Percentiles rank a stretch among this genome's conserved stretches.
These are phyloP conservation scores for Canavalia gladiata DNA, from an alignment of 306 rosid genomes.

Conservation along the genomic window DNA sequence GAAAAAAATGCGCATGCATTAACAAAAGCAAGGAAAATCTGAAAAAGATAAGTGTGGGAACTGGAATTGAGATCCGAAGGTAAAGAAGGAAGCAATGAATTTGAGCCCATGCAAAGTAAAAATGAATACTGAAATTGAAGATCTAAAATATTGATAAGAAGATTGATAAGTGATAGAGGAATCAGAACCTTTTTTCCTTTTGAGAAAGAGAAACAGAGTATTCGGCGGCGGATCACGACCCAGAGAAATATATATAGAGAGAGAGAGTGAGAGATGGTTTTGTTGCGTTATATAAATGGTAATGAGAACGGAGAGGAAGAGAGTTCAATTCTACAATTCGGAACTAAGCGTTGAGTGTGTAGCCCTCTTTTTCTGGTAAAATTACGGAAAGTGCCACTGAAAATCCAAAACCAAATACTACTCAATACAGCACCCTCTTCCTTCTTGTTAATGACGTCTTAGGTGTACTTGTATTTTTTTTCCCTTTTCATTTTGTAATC, in stretches of 20 bases:
- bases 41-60: not conserved
- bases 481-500: not conserved
- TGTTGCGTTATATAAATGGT: constrained; percentile 17
- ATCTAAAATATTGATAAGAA: not conserved
- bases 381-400: constrained; percentile 54
- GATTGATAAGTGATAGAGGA: not conserved
- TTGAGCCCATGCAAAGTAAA: constrained; percentile 22
- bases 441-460: not conserved
- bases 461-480: not conserved
- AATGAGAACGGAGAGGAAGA: not conserved
- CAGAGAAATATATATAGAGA: not conserved
- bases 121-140: constrained; percentile 8
- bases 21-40: not conserved
- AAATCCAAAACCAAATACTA: not conserved
- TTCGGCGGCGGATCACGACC: constrained; percentile 47
- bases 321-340: constrained; percentile 1
- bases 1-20: constrained; percentile 29
- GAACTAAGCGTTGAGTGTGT: not conserved
- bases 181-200: constrained; percentile 7
- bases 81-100: not conserved
- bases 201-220: not conserved
- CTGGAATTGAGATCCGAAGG: constrained; percentile 26
- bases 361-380: constrained; percentile 41
- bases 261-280: constrained; percentile 7
- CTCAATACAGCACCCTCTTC: not conserved